These are phyloP conservation scores for Septoria petroselini DNA, from an alignment of 2,329 filamentous ascomycete species.

Conservation along the genomic window DNA sequence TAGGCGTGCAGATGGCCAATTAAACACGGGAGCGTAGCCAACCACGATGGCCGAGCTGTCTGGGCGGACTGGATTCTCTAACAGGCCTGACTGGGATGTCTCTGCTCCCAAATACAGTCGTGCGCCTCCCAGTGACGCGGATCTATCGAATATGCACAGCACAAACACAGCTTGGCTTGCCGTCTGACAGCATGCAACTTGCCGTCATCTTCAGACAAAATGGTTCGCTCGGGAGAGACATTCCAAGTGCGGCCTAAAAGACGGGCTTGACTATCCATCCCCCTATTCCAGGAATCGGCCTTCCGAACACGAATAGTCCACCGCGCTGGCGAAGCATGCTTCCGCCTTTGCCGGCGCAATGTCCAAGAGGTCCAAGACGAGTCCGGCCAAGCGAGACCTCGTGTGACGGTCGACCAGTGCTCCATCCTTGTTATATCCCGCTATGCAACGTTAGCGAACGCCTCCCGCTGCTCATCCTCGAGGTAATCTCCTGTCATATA, in stretches of 20 bases:
- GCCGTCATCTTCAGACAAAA: neutral
- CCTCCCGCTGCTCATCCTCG: conserved; percentile 12
- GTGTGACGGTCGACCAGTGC: conserved; percentile 14
- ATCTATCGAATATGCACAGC: neutral
- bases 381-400: conserved; percentile 20
- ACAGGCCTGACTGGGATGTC: conserved; percentile 2
- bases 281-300: conserved; percentile 15
- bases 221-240: conserved; percentile 4
- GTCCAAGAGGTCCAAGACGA: conserved; percentile 4
- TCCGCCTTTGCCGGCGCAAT: conserved; percentile 1
- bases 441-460: conserved; percentile 17
- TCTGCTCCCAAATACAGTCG: conserved; percentile 1
- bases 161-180: neutral
- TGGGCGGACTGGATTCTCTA: conserved; percentile 5
- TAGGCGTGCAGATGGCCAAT: conserved; percentile 15
- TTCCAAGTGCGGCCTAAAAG: neutral
- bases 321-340: conserved; percentile 5
- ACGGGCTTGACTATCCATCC: conserved; percentile 5
- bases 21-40: conserved; percentile 6
- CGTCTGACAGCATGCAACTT: neutral
- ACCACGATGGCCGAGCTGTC: conserved; percentile 1
- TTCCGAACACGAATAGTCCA: conserved; percentile 15
- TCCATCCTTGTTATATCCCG: conserved; percentile 11
- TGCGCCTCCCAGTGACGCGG: conserved; percentile 2
- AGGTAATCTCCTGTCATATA: conserved; percentile 13